Conservation (phyloP, 2,329 filamentous ascomycete genomes). For the Penicillium hordei region DNA sequence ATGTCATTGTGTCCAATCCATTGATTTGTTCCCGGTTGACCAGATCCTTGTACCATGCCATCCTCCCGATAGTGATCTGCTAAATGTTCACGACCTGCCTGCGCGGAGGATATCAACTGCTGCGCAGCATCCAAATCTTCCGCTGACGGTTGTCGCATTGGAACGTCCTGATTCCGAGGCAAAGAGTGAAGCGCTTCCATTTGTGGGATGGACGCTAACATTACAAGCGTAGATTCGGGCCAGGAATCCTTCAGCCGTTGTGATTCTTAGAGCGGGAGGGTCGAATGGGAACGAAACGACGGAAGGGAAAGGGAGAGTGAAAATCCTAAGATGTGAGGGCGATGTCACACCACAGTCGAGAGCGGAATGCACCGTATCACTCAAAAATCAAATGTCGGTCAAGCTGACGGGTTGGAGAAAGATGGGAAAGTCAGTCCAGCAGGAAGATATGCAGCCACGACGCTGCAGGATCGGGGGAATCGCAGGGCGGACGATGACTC, state of each 20-base stretch:
- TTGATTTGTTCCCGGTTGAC: conserved; percentile 11
- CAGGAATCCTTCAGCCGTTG: conserved; percentile 2
- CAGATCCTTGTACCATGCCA: conserved; percentile 18
- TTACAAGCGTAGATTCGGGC: conserved; percentile 24
- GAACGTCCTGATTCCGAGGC: conserved; percentile 30
- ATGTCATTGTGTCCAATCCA: conserved; percentile 14
- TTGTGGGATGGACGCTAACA: conserved; percentile 40
- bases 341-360: conserved; percentile 34
- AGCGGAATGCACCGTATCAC: conserved; percentile 36
- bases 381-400: conserved; percentile 39
- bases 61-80: conserved; percentile 30
- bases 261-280: conserved; percentile 12
- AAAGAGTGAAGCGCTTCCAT: conserved; percentile 40
- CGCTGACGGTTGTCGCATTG: conserved; percentile 46
- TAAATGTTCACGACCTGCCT: conserved; percentile 42
- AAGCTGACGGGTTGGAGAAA: conserved; percentile 27
- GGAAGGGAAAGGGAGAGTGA: conserved; percentile 17
- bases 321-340: conserved; percentile 16
- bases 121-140: conserved; percentile 51
- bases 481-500: not conserved
- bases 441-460: conserved; percentile 27
- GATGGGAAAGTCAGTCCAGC: conserved; percentile 22
- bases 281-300: conserved; percentile 13
- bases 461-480: conserved; percentile 14
- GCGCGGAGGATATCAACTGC: conserved; percentile 49